Conservation (phyloP, 495 filamentous ascomycete species). For the Aspergillus kassunensis region DNA sequence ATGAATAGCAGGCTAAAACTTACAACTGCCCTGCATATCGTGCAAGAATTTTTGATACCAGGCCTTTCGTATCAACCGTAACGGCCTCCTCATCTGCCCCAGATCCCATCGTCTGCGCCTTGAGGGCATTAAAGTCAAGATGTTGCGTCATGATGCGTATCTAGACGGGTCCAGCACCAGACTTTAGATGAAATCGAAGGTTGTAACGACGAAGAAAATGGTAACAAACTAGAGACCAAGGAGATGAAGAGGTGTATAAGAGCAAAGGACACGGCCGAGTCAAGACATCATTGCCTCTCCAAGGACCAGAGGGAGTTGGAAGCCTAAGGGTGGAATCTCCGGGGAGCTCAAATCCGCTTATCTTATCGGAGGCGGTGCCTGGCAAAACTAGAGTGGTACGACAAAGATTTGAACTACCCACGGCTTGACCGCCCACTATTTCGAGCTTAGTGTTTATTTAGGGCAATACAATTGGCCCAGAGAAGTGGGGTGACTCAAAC, state of each 20-base stretch:
- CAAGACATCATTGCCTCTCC: no score
- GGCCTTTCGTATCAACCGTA: constrained; percentile 91
- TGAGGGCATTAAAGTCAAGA: constrained; percentile 77
- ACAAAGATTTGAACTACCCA: no score
- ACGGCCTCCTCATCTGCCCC: constrained; percentile 95
- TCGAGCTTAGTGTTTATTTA: no score
- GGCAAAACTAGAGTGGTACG: no score
- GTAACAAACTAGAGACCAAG: background rate
- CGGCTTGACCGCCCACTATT: no score
- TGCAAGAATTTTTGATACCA: constrained; percentile 97
- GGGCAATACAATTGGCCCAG: no score
- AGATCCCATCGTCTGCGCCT: constrained; percentile 79
- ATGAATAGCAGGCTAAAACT: background rate
- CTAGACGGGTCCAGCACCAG: background rate
- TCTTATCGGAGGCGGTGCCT: background rate
- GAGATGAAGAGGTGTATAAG: background rate
- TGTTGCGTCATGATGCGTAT: constrained; percentile 47
- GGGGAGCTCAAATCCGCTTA: background rate
- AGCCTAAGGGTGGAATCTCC: no score
- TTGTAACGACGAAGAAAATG: no score
- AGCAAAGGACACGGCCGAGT: background rate
- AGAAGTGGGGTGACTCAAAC: no score
- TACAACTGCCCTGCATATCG: constrained; percentile 91
- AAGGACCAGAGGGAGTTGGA: no score
- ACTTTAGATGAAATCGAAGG: background rate